Base-by-base conservation (phyloP, 2,329 filamentous ascomycete species). In the Fusarium pseudoanthophilum region DNA sequence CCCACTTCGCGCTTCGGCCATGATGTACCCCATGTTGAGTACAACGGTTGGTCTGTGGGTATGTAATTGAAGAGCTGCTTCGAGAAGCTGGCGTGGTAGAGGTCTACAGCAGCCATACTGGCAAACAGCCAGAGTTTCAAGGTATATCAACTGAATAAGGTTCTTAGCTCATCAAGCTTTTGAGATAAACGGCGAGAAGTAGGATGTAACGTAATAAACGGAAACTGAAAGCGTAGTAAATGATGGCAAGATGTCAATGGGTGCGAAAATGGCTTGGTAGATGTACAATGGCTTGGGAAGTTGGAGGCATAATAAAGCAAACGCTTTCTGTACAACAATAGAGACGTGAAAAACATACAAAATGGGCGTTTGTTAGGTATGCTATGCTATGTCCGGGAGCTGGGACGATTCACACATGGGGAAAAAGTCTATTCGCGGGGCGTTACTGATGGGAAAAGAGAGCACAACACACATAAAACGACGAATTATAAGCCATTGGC, bases 1-100 rank as follows among this genome's bases (percentile, higher is more conserved):
- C 46, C 43, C n/a, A 45, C 48, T 48, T 77, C 75, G 2, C 46
- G 64, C 3, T 32, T 51, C 2, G 72, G 64, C 48, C 74, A 62
- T 11, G 61, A 43, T 7, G 40, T 13, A 15, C 34, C 30, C 72
- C 68, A 73, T 40, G 26, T 34, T 37, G 45, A 37, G 30, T 64
- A 60, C 5, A 37, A 4, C 24, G 49, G n/a, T 5, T 43, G 51
- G 36, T 28, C 48, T 49, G n/a, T 52, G 36, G 13, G 34, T 28
- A 46, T n/a, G 36, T 20, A 49, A 48, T 40, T 60, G 30, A 68
- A 61, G 42, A 72, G 56, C 15, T 72, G 71, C 39, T 67, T 57
- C 26, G 67, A 74, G 55, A 57, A 68, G 59, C 71, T 55, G 34
- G 45, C n/a, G 32, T 73, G 64, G 16, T 71, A 74, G 8, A 73